A percentile compares a stretch with the other conserved stretches of the same genome.
phyloP scores from a whole-genome alignment of 495 filamentous ascomycete genomes.

The Usnea hakonensis region DNA sequence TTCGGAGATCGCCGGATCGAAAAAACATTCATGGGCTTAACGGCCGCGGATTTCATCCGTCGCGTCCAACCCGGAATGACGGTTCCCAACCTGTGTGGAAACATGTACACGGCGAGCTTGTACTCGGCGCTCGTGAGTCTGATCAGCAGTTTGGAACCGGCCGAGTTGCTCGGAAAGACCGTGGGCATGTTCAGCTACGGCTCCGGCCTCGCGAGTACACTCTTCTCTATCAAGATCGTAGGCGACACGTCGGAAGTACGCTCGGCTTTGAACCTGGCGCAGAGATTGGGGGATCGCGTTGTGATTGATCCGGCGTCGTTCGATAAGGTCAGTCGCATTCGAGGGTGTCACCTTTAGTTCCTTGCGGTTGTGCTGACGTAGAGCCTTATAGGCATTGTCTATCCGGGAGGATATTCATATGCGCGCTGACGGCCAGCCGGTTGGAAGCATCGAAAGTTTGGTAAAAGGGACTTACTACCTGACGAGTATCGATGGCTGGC shows the following conservation, averaged over 20 bases:
- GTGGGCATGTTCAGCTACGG: slow-evolving; percentile 93
- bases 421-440: slow-evolving; percentile 78
- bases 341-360: neutral
- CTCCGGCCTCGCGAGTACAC: slow-evolving; percentile 77
- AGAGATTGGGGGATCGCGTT: slow-evolving; percentile 61
- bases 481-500: slow-evolving; percentile 74
- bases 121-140: slow-evolving; percentile 77
- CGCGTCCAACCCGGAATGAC: slow-evolving; percentile 78
- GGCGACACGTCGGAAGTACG: slow-evolving; percentile 68
- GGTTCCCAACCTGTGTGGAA: slow-evolving; percentile 90
- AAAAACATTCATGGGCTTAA: slow-evolving; percentile 91
- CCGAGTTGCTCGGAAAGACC: slow-evolving; percentile 70
- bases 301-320: slow-evolving; percentile 76
- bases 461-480: slow-evolving; percentile 80
- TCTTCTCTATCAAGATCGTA: slow-evolving; percentile 80
- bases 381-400: slow-evolving; percentile 78
- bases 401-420: slow-evolving; percentile 90
- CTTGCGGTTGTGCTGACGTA: slow-evolving; percentile 14
- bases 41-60: slow-evolving; percentile 91
- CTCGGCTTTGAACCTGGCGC: slow-evolving; percentile 72
- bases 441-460: slow-evolving; percentile 71
- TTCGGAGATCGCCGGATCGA: slow-evolving; percentile 79
- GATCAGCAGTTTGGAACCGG: slow-evolving; percentile 62
- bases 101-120: slow-evolving; percentile 97
- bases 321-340: slow-evolving; percentile 62